Evolutionary conservation across 2,329 filamentous ascomycete genomes (phyloP), one percentile per base, ranked within the genome.

Genomic region (Hymenoscyphus albidus): DNA sequence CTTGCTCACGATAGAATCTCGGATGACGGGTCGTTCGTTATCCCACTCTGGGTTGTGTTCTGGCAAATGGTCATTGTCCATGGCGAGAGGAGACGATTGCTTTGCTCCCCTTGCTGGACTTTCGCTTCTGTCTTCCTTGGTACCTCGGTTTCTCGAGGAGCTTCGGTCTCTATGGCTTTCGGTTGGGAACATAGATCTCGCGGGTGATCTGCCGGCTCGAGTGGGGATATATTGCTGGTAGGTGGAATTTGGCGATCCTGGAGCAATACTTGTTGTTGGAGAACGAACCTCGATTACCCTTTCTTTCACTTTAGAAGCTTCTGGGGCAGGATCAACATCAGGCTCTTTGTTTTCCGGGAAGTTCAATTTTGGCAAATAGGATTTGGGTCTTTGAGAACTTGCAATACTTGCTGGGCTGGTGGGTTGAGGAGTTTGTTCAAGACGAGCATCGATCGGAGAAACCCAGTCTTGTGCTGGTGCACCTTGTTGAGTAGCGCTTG

Each of bases 391-490:
- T 10, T 35, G 5, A 12, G 58, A n/a, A 13, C 5, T 55, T 16
- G n/a, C 12, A 16, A 35, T 16, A 39, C 64, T 62, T 32, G 62
- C 39, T 55, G 61, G 58, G 51, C 31, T 22, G 14, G 16, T 10
- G 27, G 69, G 48, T 27, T 10, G 48, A 66, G 35, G 70, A 69
- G 12, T 62, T 42, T n/a, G 69, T 66, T 62, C 67, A 58, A 70
- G 69, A 57, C 70, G 70, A 22, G 70, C 67, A 65, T 71, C 71
- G 2, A 70, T 62, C 2, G 70, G 70, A 61, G 68, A 69, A 14
- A 70, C 67, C 67, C 69, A 71, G 31, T 39, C 65, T 31, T 40
- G 42, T 10, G 16, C n/a, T 42, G 54, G 60, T 5, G 48, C 51
- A n/a, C n/a, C n/a, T 42, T 42, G 13, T 5, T 51, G 27, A 7